Evolutionary conservation across 768 basidiomycete species (phyloP).

Genomic region (Lentinula lateritia): DNA sequence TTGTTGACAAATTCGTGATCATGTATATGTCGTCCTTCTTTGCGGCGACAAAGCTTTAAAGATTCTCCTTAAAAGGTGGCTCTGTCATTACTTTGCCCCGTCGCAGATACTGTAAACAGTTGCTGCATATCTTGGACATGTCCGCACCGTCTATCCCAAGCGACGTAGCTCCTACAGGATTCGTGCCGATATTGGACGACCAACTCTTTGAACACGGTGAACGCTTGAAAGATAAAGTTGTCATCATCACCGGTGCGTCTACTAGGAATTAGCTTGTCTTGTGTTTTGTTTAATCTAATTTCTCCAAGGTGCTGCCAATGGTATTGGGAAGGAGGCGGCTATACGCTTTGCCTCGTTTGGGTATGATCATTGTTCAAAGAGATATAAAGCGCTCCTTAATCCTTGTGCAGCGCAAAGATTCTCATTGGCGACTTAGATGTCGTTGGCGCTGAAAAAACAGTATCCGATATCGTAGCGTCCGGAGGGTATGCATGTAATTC

Average conservation of each 20-base stretch:
- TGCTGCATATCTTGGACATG: neutral
- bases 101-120: no score
- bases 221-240: constrained; percentile 16
- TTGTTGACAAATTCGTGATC: no score
- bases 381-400: neutral
- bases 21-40: no score
- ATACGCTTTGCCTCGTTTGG: constrained; percentile 15
- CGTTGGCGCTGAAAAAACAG: constrained; percentile 14
- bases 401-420: constrained; percentile 20
- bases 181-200: constrained; percentile 15
- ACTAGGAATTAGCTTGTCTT: neutral
- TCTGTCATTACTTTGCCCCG: no score
- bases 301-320: constrained; percentile 14
- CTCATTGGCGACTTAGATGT: constrained; percentile 25
- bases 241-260: constrained; percentile 19
- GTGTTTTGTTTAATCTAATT: neutral
- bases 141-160: neutral
- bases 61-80: no score
- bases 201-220: constrained; percentile 15
- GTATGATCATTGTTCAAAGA: neutral
- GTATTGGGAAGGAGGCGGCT: constrained; percentile 21
- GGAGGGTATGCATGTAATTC: constrained; percentile 18
- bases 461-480: constrained; percentile 9
- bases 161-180: neutral
- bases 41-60: no score